Base-by-base conservation (phyloP, 2,329 filamentous ascomycete species). In the Colletotrichum somersetense region DNA sequence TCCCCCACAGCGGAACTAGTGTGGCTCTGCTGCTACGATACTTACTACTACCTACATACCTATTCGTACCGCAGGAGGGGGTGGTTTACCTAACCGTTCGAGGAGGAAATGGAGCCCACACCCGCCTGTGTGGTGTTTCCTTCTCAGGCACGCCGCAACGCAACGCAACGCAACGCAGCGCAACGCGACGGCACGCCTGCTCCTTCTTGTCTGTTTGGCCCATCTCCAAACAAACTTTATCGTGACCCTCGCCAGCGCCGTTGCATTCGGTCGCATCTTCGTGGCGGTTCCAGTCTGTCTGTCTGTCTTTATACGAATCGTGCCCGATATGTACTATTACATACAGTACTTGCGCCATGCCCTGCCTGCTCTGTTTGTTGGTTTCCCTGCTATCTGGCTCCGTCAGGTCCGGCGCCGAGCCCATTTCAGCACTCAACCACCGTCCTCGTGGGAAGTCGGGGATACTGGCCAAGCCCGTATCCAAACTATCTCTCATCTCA, bases 161-260 rank as follows among this genome's bases (percentile, higher is more conserved):
- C 53, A 30, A 3, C 26, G 26, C 26, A 30, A 30, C 26, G 26
- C 26, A 30, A 30, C 26, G 26, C 26, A 30, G n/a, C n/a, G n/a
- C n/a, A n/a, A 26, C 26, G 26, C 26, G 26, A 12, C 38, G 10
- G 11, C 38, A 8, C 11, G 14, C 40, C 40, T 42, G 40, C 40
- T 18, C 5, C 1, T 40, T 35, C 33, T 61, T 23, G 5, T 69
- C 55, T 58, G 55, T 69, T 58, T 64, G 59, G 59, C 23, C 55
- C 55, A 44, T 61, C 55, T 33, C 52, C 12, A 69, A 69, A 69
- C 69, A 72, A 69, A 72, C 52, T 72, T 69, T 64, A 72, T 72
- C 59, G 42, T 38, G 59, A 72, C 69, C 69, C 69, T 72, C 66
- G 69, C 66, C 69, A 72, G 69, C 55, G 66, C 69, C 59, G 69